phyloP scores from a whole-genome alignment of 2,329 filamentous ascomycete species.

The Diaporthe helianthi region DNA sequence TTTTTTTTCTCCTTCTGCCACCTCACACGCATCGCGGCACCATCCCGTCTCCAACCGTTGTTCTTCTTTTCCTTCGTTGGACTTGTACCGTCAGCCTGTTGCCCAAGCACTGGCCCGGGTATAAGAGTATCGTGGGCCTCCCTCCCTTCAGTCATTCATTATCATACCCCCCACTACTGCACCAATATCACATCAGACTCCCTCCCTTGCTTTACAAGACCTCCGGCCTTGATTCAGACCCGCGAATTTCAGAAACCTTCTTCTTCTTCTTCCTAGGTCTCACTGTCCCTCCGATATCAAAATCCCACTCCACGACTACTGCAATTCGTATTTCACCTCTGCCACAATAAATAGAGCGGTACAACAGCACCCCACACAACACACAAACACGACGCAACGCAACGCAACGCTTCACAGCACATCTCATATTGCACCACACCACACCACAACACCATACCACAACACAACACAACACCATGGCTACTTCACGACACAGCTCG shows the following conservation, averaged over 20 bases:
- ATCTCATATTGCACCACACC: not conserved
- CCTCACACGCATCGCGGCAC: slow-evolving; percentile 8
- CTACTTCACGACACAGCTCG: slow-evolving; percentile 34
- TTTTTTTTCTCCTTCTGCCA: slow-evolving; percentile 24
- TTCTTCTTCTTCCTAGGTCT: not conserved
- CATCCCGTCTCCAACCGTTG: not conserved
- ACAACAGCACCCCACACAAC: not conserved
- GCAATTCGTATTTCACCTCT: not conserved
- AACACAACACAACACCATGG: slow-evolving; percentile 32
- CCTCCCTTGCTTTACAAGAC: slow-evolving; percentile 1
- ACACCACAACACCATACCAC: slow-evolving; percentile 19
- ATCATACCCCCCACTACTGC: slow-evolving; percentile 19
- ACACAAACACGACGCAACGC: not conserved
- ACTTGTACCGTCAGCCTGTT: slow-evolving; percentile 21
- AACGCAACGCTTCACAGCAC: not conserved
- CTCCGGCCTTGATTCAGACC: slow-evolving; percentile 20
- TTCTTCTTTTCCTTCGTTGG: not conserved
- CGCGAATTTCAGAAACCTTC: not conserved
- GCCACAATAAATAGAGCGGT: not conserved
- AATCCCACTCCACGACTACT: not conserved
- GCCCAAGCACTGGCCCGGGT: slow-evolving; percentile 25
- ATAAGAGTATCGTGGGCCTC: slow-evolving; percentile 33
- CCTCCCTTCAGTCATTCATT: slow-evolving; percentile 21
- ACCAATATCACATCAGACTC: slow-evolving; percentile 2
- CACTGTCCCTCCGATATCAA: not conserved